phyloP scores from a whole-genome alignment of 768 basidiomycete species.

The Lyophyllum atratum region DNA sequence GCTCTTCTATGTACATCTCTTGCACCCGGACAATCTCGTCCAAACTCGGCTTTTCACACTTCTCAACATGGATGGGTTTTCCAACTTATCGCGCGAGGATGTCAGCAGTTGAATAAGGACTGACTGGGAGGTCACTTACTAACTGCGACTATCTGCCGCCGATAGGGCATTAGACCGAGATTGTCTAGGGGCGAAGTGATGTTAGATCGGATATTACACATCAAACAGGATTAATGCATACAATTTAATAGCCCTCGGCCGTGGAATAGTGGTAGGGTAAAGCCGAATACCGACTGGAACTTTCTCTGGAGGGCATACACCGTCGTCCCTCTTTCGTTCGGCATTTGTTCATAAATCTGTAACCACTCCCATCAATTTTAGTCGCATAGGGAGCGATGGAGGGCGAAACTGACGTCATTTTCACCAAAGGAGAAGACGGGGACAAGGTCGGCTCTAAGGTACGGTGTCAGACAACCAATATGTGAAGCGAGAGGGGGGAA shows the following conservation, averaged over 20 bases:
- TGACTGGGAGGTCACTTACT: slow-evolving; percentile 56
- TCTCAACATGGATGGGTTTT: slow-evolving; percentile 77
- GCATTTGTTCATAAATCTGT: slow-evolving; percentile 96
- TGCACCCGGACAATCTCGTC: slow-evolving; percentile 83
- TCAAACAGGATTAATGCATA: slow-evolving; percentile 34
- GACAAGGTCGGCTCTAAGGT: slow-evolving; percentile 85
- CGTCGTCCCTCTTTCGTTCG: slow-evolving; percentile 90
- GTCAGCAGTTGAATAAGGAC: neutral
- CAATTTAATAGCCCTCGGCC: slow-evolving; percentile 95
- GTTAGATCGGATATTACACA: neutral
- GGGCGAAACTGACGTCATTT: slow-evolving; percentile 74
- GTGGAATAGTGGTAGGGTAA: slow-evolving; percentile 97
- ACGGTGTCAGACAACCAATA: neutral
- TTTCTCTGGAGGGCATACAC: slow-evolving; percentile 85
- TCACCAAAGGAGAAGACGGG: slow-evolving; percentile 99
- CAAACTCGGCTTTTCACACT: slow-evolving; percentile 78
- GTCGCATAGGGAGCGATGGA: neutral
- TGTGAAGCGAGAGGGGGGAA: slow-evolving; percentile 5
- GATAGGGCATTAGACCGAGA: slow-evolving; percentile 93
- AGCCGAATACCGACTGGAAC: slow-evolving; percentile 92
- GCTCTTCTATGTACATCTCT: slow-evolving; percentile 86
- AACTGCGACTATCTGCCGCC: slow-evolving; percentile 93
- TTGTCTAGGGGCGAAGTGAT: slow-evolving; percentile 60
- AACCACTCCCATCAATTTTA: neutral
- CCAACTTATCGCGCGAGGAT: slow-evolving; percentile 64